Evolutionary conservation across 2,329 filamentous ascomycete genomes (phyloP).

Genomic region (Aspergillus thermomutatus): DNA sequence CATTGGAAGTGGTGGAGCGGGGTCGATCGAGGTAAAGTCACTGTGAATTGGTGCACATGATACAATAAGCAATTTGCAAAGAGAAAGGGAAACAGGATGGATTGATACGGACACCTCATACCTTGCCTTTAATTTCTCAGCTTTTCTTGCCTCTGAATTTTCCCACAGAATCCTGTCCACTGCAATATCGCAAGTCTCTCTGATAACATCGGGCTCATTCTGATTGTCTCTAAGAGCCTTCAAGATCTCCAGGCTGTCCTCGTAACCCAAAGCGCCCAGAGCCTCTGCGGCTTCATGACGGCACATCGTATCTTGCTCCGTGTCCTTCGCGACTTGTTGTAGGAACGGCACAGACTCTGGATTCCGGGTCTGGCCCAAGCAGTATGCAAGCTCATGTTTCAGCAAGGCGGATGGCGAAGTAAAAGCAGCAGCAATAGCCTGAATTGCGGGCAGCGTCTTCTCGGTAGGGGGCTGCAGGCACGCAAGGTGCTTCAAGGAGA

Average conservation of each 20-base stretch:
- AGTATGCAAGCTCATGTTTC: conserved; percentile 97
- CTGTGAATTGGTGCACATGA: conserved; percentile 49
- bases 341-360: conserved; percentile 69
- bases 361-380: conserved; percentile 86
- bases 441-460: conserved; percentile 60
- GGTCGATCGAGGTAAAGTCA: conserved; percentile 93
- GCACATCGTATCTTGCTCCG: conserved; percentile 88
- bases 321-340: conserved; percentile 69
- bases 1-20: conserved; percentile 81
- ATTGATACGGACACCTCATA: conserved; percentile 39
- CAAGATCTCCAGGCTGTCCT: conserved; percentile 69
- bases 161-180: conserved; percentile 94
- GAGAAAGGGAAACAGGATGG: conserved; percentile 8
- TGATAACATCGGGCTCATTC: conserved; percentile 75
- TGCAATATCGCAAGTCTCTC: conserved; percentile 95
- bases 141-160: conserved; percentile 66
- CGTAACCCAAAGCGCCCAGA: conserved; percentile 78
- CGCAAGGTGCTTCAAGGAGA: conserved; percentile 93
- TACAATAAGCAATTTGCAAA: conserved; percentile 12
- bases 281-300: conserved; percentile 96
- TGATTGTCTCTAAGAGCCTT: conserved; percentile 69
- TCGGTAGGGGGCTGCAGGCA: conserved; percentile 58
- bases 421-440: conserved; percentile 86
- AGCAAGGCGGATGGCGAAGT: conserved; percentile 79
- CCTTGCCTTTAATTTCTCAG: conserved; percentile 79